phyloP scores from a whole-genome alignment of 352 stramenopile genomes.

The Phytophthora pseudosyringae region DNA sequence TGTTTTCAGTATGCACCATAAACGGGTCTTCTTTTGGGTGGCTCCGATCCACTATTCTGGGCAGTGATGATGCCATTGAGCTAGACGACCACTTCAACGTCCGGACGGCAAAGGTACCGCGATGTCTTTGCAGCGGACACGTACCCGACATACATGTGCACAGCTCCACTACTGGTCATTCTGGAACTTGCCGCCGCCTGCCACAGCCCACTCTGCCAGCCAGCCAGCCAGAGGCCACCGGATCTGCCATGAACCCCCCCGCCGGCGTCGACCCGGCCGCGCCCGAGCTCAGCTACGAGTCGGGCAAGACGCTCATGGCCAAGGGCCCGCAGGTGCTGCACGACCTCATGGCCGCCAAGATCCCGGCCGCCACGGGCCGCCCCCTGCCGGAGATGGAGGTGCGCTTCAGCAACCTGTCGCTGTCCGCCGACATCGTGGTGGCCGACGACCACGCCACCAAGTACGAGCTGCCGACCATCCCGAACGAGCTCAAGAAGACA shows the following conservation, averaged over 20 bases:
- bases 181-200: conserved; percentile 17
- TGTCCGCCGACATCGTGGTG: conserved; percentile 23
- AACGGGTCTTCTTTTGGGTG: conserved; percentile 1
- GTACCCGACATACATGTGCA: conserved; percentile 14
- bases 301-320: conserved; percentile 32
- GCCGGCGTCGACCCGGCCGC: neutral
- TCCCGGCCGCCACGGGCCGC: conserved; percentile 26
- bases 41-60: neutral
- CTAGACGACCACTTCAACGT: conserved; percentile 6
- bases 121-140: conserved; percentile 11
- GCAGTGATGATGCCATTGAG: conserved; percentile 9
- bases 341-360: conserved; percentile 23
- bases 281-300: conserved; percentile 19
- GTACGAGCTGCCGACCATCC: conserved; percentile 23
- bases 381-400: conserved; percentile 26
- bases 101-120: conserved; percentile 1
- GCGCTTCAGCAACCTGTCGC: too few relatives aligned
- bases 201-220: neutral
- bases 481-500: conserved; percentile 37
- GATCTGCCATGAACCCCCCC: conserved; percentile 15
- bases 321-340: conserved; percentile 36
- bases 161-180: conserved; percentile 10
- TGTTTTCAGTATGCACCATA: neutral
- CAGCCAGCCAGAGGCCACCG: neutral
- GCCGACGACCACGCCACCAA: conserved; percentile 23